Evolutionary conservation across 192 early-diverging fungal species (phyloP), one percentile per base, ranked within the genome.

Genomic region (Fimicolochytrium jonesii): DNA sequence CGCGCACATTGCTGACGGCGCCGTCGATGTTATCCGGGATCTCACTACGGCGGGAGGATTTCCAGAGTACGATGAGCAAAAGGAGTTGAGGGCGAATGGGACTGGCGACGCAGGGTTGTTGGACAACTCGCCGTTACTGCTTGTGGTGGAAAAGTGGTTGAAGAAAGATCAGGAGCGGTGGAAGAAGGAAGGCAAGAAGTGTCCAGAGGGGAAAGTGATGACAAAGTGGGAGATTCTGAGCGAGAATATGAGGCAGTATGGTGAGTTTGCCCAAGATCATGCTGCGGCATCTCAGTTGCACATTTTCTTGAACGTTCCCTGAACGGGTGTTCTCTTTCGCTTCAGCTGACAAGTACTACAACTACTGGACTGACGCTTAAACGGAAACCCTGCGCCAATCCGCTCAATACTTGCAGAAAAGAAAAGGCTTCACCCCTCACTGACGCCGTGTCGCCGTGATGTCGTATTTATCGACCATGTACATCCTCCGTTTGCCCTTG

Each of bases 61-160:
- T 56, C 74, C 79, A 0, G 84, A 87, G 68, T 64, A 86, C 15
- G 77, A 83, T 5, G 76, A 76, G 54, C 46, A 31, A 1, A 41
- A 56, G 30, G 17, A 31, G 15, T 0, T 48, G 4, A 32, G 41
- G 17, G 36, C 22, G 9, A n/a, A 68, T 30, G 37, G 15, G 4
- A 11, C 13, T 18, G 30, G n/a, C n/a, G 42, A 34, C 23, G 49
- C 56, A 0, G 66, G 23, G 18, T 22, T 67, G 51, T 22, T 75
- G 33, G 66, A 73, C 66, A 85, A 85, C 57, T 83, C 79, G 48
- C 74, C 81, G 10, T 56, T 85, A 39, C 61, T 85, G 44, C 52
- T 64, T 0, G 76, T 84, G 18, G 83, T 85, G 20, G 81, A 83
- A 62, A 68, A 66, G 42, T 91, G 89, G 89, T 64, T 91, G 46